Conservation (phyloP, 768 basidiomycete genomes). For the Podaxis pistillaris region DNA sequence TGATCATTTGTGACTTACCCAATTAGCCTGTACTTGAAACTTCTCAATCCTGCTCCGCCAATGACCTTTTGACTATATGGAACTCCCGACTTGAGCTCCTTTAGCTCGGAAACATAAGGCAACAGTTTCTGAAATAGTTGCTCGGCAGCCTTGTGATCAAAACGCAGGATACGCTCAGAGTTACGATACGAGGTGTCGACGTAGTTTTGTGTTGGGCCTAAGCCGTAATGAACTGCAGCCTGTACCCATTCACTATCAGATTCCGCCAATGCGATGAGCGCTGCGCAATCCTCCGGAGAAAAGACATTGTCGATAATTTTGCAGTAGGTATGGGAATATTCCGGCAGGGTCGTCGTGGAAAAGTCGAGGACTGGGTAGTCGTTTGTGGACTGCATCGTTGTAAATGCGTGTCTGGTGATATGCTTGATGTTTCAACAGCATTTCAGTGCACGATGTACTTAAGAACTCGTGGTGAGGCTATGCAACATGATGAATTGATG, state of each 20-base stretch:
- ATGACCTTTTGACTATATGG: conserved; percentile 32
- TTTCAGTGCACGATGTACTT: not conserved
- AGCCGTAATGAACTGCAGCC: conserved; percentile 33
- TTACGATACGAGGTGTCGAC: conserved; percentile 39
- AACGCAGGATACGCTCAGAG: conserved; percentile 37
- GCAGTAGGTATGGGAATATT: conserved; percentile 37
- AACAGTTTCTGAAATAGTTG: conserved; percentile 34
- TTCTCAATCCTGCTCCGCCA: conserved; percentile 22
- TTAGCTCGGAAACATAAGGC: conserved; percentile 37
- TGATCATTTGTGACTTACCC: conserved; percentile 25
- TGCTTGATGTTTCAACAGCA: not conserved
- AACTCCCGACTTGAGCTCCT: conserved; percentile 28
- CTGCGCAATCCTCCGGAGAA: conserved; percentile 38
- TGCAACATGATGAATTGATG: not conserved
- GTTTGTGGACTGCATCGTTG: not conserved
- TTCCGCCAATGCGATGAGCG: conserved; percentile 35
- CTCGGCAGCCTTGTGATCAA: conserved; percentile 31
- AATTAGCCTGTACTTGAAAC: conserved; percentile 33
- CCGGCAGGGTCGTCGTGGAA: conserved; percentile 31
- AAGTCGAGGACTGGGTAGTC: conserved; percentile 34
- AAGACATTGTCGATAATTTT: conserved; percentile 43
- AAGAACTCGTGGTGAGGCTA: not conserved
- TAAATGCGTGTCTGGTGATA: not conserved
- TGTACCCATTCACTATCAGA: conserved; percentile 35
- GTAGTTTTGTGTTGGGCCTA: conserved; percentile 25